A percentile compares a stretch with the other conserved stretches of the same genome.
Conservation (phyloP, 2,329 filamentous ascomycete species). For the Colletotrichum godetiae region DNA sequence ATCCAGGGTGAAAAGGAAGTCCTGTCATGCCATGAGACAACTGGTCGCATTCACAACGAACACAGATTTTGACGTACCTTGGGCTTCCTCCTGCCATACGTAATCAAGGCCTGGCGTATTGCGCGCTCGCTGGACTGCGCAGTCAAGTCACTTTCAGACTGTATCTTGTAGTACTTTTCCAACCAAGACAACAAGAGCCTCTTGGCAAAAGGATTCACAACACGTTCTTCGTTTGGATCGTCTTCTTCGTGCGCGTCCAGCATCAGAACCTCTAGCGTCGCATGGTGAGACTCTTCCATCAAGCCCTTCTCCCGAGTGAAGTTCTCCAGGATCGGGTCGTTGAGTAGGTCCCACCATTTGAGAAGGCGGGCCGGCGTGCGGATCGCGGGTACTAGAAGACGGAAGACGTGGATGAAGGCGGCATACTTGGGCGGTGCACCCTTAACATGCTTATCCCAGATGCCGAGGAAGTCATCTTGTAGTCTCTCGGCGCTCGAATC, state of each 20-base stretch:
- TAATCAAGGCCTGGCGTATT: slow-evolving; percentile 63
- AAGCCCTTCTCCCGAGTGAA: slow-evolving; percentile 52
- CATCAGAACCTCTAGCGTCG: slow-evolving; percentile 72
- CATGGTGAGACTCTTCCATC: slow-evolving; percentile 72
- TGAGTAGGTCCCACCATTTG: slow-evolving; percentile 77
- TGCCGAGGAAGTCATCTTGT: slow-evolving; percentile 76
- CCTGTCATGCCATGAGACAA: slow-evolving; percentile 51
- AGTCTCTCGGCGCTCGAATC: slow-evolving; percentile 76
- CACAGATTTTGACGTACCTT: slow-evolving; percentile 49
- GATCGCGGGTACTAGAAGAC: slow-evolving; percentile 72
- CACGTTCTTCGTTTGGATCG: slow-evolving; percentile 51
- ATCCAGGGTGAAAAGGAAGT: slow-evolving; percentile 75
- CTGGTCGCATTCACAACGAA: slow-evolving; percentile 5
- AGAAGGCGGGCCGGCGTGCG: slow-evolving; percentile 71
- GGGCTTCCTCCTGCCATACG: slow-evolving; percentile 76
- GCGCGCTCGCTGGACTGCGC: slow-evolving; percentile 61
- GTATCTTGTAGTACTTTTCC: slow-evolving; percentile 48
- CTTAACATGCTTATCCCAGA: slow-evolving; percentile 74
- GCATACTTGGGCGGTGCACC: slow-evolving; percentile 67
- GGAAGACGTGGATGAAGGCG: slow-evolving; percentile 76
- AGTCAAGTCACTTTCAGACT: slow-evolving; percentile 47
- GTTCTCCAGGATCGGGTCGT: slow-evolving; percentile 61
- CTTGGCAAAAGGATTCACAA: slow-evolving; percentile 63
- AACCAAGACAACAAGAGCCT: slow-evolving; percentile 70
- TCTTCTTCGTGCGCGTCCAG: slow-evolving; percentile 70